Percentiles rank a stretch among this genome's conserved stretches.
Conservation (phyloP, 2,329 filamentous ascomycete species). For the Emmonsiellopsis sp. region DNA sequence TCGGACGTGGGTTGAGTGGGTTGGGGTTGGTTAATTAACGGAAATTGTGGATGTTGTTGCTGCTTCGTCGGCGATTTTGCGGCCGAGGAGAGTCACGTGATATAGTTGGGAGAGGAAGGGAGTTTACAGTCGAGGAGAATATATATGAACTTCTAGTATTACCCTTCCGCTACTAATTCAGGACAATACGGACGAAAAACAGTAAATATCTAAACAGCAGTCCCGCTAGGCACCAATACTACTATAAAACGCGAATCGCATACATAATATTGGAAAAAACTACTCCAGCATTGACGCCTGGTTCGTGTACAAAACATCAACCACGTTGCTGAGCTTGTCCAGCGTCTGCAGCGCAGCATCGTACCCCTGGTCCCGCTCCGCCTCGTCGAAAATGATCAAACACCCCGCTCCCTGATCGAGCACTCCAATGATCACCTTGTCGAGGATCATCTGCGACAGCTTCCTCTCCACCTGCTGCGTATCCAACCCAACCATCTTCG, state of each 20-base stretch:
- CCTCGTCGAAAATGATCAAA: constrained; percentile 94
- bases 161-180: too few relatives aligned
- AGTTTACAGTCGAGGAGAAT: too few relatives aligned
- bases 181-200: too few relatives aligned
- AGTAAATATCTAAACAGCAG: too few relatives aligned
- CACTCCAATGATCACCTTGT: constrained; percentile 97
- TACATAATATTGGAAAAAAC: neutral
- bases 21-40: too few relatives aligned
- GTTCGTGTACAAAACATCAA: constrained; percentile 95
- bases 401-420: constrained; percentile 96
- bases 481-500: constrained; percentile 94
- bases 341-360: constrained; percentile 91
- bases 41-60: too few relatives aligned
- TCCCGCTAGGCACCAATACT: too few relatives aligned
- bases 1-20: too few relatives aligned
- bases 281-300: constrained; percentile 93
- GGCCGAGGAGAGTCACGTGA: too few relatives aligned
- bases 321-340: constrained; percentile 92
- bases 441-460: constrained; percentile 97
- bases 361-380: constrained; percentile 84
- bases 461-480: constrained; percentile 96
- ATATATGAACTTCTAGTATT: too few relatives aligned
- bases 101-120: too few relatives aligned
- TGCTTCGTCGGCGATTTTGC: too few relatives aligned
- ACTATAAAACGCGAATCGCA: neutral